These are phyloP conservation scores for Apophysomyces trapeziformis DNA, from an alignment of 371 early-diverging fungal species.

Conservation along the genomic window DNA sequence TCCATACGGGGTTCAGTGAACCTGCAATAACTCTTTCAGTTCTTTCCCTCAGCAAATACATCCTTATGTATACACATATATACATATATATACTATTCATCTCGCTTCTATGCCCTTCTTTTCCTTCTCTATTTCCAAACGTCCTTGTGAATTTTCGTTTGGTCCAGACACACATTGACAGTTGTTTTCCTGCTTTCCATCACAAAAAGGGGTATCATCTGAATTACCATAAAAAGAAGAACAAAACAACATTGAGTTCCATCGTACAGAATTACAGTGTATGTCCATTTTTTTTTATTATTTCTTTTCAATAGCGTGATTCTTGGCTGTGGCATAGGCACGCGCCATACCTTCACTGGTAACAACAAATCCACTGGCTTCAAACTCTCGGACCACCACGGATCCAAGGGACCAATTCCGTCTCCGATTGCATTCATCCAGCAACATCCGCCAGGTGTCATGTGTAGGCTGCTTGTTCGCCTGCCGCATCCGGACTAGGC, in stretches of 20 bases:
- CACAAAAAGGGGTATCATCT: no score
- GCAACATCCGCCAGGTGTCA: conserved; percentile 43
- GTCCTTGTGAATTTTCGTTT: no score
- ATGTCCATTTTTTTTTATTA: conserved; percentile 14
- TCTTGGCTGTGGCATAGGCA: conserved; percentile 40
- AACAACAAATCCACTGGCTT: conserved; percentile 43
- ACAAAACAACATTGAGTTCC: no score
- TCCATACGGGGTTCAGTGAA: background rate
- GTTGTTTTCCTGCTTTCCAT: no score
- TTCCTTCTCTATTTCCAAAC: no score
- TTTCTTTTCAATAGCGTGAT: conserved; percentile 22
- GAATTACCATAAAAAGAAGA: no score
- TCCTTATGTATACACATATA: background rate
- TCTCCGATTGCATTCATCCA: conserved; percentile 32
- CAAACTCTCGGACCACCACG: conserved; percentile 30
- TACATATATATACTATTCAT: background rate
- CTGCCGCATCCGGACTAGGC: conserved; percentile 36
- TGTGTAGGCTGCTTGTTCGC: conserved; percentile 33
- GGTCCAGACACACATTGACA: no score
- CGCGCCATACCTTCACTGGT: conserved; percentile 29
- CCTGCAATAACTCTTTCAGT: no score
- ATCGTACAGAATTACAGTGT: no score
- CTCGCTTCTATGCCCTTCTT: background rate
- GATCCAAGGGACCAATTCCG: conserved; percentile 34
- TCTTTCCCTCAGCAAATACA: background rate